phyloP scores from a whole-genome alignment of 1,139 yeast genomes.

The Suhomyces chickasaworum region DNA sequence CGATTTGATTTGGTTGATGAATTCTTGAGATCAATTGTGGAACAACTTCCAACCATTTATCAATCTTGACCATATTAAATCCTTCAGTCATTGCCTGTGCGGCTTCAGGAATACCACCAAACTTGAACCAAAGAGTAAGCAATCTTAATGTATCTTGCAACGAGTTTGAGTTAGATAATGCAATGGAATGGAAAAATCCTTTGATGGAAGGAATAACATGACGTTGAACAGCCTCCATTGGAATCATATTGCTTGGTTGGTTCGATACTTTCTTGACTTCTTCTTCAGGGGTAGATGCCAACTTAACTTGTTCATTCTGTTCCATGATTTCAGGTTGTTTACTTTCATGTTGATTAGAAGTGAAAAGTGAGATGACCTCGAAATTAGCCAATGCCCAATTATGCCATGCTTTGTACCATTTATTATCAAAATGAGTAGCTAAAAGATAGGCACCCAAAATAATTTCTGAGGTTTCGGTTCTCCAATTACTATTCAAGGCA shows the following conservation, averaged over 20 bases:
- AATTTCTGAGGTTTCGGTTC: conserved; percentile 73
- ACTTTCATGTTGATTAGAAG: conserved; percentile 35
- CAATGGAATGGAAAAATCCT: conserved; percentile 94
- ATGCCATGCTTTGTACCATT: conserved; percentile 99
- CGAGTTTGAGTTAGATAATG: conserved; percentile 82
- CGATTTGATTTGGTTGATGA: conserved; percentile 89
- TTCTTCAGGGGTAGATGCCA: conserved; percentile 17
- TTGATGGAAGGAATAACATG: conserved; percentile 94
- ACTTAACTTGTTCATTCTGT: conserved; percentile 27
- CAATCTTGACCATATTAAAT: conserved; percentile 82
- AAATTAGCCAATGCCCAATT: conserved; percentile 98
- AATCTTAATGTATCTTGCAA: conserved; percentile 90
- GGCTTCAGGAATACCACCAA: conserved; percentile 91
- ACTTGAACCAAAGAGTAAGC: conserved; percentile 91
- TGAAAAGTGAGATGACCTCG: conserved; percentile 79
- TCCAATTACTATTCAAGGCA: conserved; percentile 75
- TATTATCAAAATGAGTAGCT: conserved; percentile 90
- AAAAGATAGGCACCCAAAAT: conserved; percentile 88
- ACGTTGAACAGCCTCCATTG: conserved; percentile 65
- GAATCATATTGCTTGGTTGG: conserved; percentile 37
- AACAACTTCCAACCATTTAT: conserved; percentile 92
- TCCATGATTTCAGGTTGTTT: conserved; percentile 30
- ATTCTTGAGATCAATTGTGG: conserved; percentile 96
- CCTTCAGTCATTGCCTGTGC: conserved; percentile 92
- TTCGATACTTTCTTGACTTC: conserved; percentile 20